Conservation (phyloP, 2,329 filamentous ascomycete species). For the Alternaria arborescens region DNA sequence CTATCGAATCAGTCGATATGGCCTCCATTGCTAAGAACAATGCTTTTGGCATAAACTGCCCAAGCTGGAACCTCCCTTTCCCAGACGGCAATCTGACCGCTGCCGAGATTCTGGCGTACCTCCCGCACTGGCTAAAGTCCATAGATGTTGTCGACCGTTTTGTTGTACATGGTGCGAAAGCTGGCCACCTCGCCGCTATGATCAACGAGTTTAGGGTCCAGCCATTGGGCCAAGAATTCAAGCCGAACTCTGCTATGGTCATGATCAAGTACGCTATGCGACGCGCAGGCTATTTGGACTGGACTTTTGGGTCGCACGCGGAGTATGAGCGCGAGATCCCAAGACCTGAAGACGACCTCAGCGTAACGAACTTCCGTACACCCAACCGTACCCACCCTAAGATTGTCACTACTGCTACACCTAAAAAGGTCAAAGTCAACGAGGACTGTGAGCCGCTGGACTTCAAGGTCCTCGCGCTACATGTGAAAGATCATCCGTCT, state of each 20-base stretch:
- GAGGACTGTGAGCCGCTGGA: conserved; percentile 17
- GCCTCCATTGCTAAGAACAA: conserved; percentile 25
- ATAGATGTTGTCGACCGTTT: conserved; percentile 38
- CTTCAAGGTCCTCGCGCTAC: conserved; percentile 34
- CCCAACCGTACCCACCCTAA: conserved; percentile 29
- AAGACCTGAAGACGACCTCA: conserved; percentile 19
- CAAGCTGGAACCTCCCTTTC: conserved; percentile 35
- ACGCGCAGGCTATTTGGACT: conserved; percentile 18
- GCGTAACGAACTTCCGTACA: conserved; percentile 30
- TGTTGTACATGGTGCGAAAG: conserved; percentile 27
- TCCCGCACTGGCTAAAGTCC: conserved; percentile 38
- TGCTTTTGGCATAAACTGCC: conserved; percentile 29
- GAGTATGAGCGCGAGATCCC: conserved; percentile 8
- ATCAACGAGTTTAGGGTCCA: conserved; percentile 25
- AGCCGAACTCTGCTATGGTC: conserved; percentile 27
- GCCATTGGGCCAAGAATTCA: conserved; percentile 1
- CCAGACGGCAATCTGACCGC: conserved; percentile 38
- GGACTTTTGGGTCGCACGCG: conserved; percentile 24
- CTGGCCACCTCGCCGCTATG: conserved; percentile 20
- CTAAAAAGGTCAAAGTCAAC: conserved; percentile 12
- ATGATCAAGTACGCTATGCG: conserved; percentile 37
- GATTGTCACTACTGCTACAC: background rate
- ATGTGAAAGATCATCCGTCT: conserved; percentile 33
- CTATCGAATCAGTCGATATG: conserved; percentile 9
- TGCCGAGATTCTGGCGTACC: conserved; percentile 35